Evolutionary conservation across 177 flowering plant species (phyloP).

Genomic region (Vitis hybrid): DNA sequence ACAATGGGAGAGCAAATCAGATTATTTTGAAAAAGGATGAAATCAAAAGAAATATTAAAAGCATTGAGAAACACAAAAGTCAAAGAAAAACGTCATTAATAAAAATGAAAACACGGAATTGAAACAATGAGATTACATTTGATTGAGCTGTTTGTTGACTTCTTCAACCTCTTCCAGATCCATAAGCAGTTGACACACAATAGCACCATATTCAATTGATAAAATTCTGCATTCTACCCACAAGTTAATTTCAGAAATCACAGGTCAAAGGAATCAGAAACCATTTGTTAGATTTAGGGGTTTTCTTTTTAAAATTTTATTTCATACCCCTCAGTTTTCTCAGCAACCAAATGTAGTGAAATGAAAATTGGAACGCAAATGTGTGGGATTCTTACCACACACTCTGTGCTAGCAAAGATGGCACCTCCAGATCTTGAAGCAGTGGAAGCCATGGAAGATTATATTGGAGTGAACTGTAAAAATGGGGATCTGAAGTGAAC

Average conservation of each 20-base stretch:
- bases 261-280: neutral
- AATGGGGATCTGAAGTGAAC: too few relatives aligned
- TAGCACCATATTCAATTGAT: constrained; percentile 90
- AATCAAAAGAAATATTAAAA: neutral
- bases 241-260: neutral
- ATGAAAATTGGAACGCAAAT: neutral
- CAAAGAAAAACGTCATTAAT: neutral
- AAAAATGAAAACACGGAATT: neutral
- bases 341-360: constrained; percentile 3
- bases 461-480: too few relatives aligned
- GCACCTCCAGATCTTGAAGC: constrained; percentile 88
- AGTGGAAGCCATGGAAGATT: constrained; percentile 56
- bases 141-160: constrained; percentile 97
- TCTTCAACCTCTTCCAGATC: constrained; percentile 97
- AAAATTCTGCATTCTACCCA: constrained; percentile 85
- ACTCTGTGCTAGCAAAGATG: constrained; percentile 76
- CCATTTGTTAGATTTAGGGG: neutral
- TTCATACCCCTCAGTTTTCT: neutral
- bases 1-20: too few relatives aligned
- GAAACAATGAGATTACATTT: constrained; percentile 46
- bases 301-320: too few relatives aligned
- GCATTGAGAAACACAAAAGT: neutral
- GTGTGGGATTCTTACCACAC: constrained; percentile 48
- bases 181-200: constrained; percentile 81
- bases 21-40: neutral